Conservation (phyloP, 202 grass and related monocot species). For the Zizania palustris region DNA sequence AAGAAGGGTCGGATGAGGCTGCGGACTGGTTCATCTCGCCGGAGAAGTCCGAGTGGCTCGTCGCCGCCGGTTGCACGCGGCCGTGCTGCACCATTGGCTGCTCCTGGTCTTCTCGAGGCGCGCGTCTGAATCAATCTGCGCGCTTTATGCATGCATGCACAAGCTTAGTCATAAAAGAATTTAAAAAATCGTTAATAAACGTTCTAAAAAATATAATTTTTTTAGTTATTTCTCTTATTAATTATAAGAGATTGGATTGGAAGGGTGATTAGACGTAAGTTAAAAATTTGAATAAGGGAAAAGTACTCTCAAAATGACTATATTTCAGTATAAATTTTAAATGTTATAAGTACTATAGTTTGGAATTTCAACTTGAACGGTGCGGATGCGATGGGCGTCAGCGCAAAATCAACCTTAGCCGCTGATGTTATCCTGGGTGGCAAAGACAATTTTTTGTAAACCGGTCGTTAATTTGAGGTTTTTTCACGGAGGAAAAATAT, state of each 20-base stretch:
- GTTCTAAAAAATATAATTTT: neutral
- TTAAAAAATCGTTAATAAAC: neutral
- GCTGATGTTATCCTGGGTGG: neutral
- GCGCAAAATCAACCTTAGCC: neutral
- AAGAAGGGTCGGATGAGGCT: slow-evolving; percentile 42
- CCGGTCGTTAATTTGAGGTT: neutral
- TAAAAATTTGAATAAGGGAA: too few species aligned
- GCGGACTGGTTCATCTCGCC: slow-evolving; percentile 52
- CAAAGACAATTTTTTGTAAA: neutral
- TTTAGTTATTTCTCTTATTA: too few species aligned
- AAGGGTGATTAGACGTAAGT: too few species aligned
- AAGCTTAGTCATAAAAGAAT: neutral
- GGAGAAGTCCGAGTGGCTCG: slow-evolving; percentile 53
- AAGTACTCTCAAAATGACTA: too few species aligned
- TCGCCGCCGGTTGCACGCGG: slow-evolving; percentile 50
- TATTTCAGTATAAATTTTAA: too few species aligned
- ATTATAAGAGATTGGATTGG: too few species aligned
- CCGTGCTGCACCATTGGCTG: slow-evolving; percentile 50
- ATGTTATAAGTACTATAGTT: too few species aligned
- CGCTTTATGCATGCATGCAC: neutral
- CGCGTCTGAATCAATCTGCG: slow-evolving; percentile 52
- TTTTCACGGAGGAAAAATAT: neutral
- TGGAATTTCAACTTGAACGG: neutral
- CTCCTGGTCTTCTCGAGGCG: slow-evolving; percentile 18
- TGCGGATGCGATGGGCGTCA: neutral